Percentiles rank a stretch among this genome's conserved stretches.
Evolutionary conservation across 139 green algal genomes (phyloP).

Genomic region (Gonium pectorale): DNA sequence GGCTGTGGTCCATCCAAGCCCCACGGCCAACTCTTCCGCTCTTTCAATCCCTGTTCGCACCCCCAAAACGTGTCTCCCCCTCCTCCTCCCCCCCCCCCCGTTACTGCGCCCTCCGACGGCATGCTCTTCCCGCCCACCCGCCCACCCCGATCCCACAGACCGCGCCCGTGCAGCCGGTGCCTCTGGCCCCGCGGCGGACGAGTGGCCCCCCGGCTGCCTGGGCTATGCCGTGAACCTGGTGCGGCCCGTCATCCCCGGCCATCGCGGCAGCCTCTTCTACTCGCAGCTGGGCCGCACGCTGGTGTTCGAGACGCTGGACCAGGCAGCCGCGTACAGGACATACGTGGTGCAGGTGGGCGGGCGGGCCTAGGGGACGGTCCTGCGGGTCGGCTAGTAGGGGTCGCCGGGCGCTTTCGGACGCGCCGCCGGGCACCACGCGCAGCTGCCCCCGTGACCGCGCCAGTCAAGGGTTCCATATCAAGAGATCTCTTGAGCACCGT

Average conservation of each 20-base stretch:
- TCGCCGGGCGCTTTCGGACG: too few species aligned
- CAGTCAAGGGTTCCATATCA: too few species aligned
- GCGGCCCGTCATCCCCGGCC: conserved; percentile 57
- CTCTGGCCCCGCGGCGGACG: conserved; percentile 5
- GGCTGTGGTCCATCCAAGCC: too few species aligned
- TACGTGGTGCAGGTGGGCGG: conserved; percentile 54
- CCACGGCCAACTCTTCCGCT: too few species aligned
- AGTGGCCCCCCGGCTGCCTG: conserved; percentile 79
- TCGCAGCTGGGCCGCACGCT: conserved; percentile 57
- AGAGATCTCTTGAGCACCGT: too few species aligned
- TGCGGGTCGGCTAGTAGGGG: too few species aligned
- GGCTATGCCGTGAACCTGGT: conserved; percentile 81
- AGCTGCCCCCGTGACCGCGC: too few species aligned
- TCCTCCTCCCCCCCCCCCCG: not conserved
- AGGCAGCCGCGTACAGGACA: conserved; percentile 69
- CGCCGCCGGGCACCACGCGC: not conserved
- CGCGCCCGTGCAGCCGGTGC: not conserved
- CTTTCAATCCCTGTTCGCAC: too few species aligned
- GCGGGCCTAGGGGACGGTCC: not conserved
- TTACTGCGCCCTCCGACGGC: too few species aligned
- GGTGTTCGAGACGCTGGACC: conserved; percentile 75
- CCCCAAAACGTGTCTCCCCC: not conserved
- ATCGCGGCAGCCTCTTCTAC: conserved; percentile 63
- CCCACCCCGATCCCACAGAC: too few species aligned
- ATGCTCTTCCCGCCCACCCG: not conserved